phyloP scores from a whole-genome alignment of 2,329 filamentous ascomycete species.

The Gnomoniopsis smithogilvyi region DNA sequence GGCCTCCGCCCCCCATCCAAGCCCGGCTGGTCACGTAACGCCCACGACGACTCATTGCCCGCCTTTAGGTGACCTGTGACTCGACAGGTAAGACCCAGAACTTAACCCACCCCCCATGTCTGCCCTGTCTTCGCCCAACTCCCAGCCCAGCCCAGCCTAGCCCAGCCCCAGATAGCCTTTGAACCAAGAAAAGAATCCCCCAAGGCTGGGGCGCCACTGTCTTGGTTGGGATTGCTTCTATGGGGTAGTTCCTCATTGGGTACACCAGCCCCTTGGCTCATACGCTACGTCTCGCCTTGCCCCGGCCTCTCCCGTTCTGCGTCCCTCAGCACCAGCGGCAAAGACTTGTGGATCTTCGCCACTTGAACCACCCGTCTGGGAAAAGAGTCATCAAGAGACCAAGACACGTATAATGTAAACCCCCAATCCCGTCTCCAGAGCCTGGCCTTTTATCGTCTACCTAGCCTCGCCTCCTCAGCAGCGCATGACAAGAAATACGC shows the following conservation, averaged over 20 bases:
- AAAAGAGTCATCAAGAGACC: conserved; percentile 25
- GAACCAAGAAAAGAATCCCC: background rate
- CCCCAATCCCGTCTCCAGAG: conserved; percentile 8
- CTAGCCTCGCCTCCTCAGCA: conserved; percentile 14
- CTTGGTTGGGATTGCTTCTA: background rate
- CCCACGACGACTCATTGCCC: conserved; percentile 9
- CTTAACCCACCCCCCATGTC: background rate
- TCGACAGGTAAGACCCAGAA: conserved; percentile 7
- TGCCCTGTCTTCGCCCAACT: background rate
- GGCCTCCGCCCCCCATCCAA: conserved; percentile 14
- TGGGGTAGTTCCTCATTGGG: background rate
- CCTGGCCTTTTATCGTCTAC: conserved; percentile 18
- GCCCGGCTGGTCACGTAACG: conserved; percentile 6
- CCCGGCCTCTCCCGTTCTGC: conserved; percentile 1
- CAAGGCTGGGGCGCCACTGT: background rate
- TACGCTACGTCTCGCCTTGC: background rate
- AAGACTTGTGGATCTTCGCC: conserved; percentile 18
- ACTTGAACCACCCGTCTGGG: conserved; percentile 16
- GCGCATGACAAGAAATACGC: conserved; percentile 14
- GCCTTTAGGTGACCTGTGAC: background rate
- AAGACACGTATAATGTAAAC: conserved; percentile 11
- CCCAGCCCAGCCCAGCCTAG: background rate
- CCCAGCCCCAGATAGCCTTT: background rate
- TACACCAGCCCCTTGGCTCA: background rate
- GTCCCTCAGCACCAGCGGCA: conserved; percentile 9